phyloP scores from a whole-genome alignment of 2,329 filamentous ascomycete species.

The Sarocladiaceae sp. region DNA sequence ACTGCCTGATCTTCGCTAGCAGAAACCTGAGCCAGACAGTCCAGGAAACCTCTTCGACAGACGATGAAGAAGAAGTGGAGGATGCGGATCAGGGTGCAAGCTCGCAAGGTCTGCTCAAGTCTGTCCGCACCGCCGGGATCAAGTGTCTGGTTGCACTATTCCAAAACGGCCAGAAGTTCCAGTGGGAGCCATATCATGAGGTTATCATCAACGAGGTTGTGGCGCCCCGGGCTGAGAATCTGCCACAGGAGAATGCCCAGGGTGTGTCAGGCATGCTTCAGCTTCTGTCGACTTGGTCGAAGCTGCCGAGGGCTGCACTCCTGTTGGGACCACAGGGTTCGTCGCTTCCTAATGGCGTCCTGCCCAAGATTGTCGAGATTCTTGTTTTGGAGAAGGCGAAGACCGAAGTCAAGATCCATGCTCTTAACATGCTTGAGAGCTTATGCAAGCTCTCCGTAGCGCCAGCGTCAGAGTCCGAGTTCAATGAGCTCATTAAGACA shows the following conservation, averaged over 20 bases:
- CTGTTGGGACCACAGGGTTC: constrained; percentile 49
- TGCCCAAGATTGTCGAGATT: constrained; percentile 66
- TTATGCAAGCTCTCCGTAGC: constrained; percentile 56
- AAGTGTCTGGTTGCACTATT: constrained; percentile 80
- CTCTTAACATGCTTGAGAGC: constrained; percentile 68
- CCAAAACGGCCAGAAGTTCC: constrained; percentile 60
- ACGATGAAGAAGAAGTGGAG: constrained; percentile 34
- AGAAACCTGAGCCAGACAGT: constrained; percentile 44
- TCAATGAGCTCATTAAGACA: constrained; percentile 48
- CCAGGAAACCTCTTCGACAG: constrained; percentile 21
- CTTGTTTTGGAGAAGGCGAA: constrained; percentile 68
- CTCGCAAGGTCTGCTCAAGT: constrained; percentile 54
- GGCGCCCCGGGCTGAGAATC: constrained; percentile 67
- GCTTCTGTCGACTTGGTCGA: constrained; percentile 76
- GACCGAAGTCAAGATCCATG: constrained; percentile 78
- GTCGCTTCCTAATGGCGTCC: constrained; percentile 50
- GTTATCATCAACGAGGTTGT: constrained; percentile 70
- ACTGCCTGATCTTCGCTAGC: constrained; percentile 69
- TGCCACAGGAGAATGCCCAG: constrained; percentile 82
- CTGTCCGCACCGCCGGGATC: constrained; percentile 64
- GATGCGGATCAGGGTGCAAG: constrained; percentile 35
- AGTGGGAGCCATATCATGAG: constrained; percentile 67
- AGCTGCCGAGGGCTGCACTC: constrained; percentile 55
- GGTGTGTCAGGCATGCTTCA: constrained; percentile 78
- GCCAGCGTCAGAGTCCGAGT: constrained; percentile 48